phyloP scores from a whole-genome alignment of 2,329 filamentous ascomycete genomes.

The Calonectria pseudoreteaudii region DNA sequence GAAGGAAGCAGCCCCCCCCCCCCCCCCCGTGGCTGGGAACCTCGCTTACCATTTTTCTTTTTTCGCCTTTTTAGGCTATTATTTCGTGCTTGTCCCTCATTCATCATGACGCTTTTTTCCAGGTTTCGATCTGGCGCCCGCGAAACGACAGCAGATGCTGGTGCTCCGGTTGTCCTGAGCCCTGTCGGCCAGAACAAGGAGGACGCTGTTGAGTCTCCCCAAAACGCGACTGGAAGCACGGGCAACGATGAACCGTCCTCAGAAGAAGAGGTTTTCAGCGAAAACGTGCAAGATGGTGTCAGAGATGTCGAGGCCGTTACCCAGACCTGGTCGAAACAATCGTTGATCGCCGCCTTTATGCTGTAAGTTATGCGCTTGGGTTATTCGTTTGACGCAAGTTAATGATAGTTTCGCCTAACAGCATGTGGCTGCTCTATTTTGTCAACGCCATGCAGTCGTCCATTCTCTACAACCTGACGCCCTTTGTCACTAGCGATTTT shows the following conservation, averaged over 20 bases:
- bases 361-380: slow-evolving; percentile 18
- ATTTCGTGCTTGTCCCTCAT: background rate
- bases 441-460: slow-evolving; percentile 61
- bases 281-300: slow-evolving; percentile 43
- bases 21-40: background rate
- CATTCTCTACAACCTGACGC: slow-evolving; percentile 54
- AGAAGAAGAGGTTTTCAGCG: background rate
- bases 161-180: background rate
- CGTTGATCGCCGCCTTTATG: slow-evolving; percentile 50
- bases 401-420: background rate
- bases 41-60: background rate
- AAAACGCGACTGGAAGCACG: background rate
- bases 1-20: too few relatives aligned
- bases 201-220: background rate
- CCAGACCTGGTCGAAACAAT: slow-evolving; percentile 49
- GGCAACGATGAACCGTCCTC: background rate
- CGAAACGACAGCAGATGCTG: background rate
- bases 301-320: slow-evolving; percentile 52
- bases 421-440: slow-evolving; percentile 61
- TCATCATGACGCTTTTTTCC: background rate
- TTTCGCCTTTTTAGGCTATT: background rate
- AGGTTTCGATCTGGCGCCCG: background rate
- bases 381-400: background rate
- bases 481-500: slow-evolving; percentile 63
- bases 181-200: background rate